These are phyloP conservation scores for Breynia disticha DNA, from an alignment of 441 rosid species.

Conservation along the genomic window DNA sequence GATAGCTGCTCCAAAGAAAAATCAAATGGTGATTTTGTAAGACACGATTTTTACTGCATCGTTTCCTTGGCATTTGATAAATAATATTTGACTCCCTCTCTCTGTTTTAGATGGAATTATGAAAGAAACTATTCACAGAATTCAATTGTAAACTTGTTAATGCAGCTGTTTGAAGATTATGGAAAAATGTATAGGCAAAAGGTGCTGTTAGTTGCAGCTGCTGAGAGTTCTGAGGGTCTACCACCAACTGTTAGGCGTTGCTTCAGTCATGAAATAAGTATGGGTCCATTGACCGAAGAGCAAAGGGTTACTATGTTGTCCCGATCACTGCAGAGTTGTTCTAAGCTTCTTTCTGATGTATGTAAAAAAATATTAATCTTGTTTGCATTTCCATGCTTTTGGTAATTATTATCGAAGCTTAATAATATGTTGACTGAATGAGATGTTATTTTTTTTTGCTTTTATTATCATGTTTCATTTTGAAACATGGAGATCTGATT, in stretches of 20 bases:
- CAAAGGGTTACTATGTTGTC: slow-evolving; percentile 72
- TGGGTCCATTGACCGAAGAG: slow-evolving; percentile 78
- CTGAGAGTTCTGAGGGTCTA: slow-evolving; percentile 82
- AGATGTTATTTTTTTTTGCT: no score
- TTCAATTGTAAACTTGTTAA: slow-evolving; percentile 14
- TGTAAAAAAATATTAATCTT: slow-evolving; percentile 22
- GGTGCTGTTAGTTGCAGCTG: slow-evolving; percentile 75
- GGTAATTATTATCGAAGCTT: slow-evolving; percentile 1
- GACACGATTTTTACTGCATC: slow-evolving; percentile 22
- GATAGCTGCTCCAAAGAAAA: slow-evolving; percentile 35
- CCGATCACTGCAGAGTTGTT: slow-evolving; percentile 58
- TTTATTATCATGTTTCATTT: no score
- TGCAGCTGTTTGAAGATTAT: slow-evolving; percentile 32
- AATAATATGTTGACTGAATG: not conserved
- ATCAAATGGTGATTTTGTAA: slow-evolving; percentile 44
- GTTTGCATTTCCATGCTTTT: slow-evolving; percentile 7
- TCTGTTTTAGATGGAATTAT: no score
- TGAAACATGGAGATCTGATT: no score
- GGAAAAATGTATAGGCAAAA: slow-evolving; percentile 34
- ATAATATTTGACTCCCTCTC: no score
- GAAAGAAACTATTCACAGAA: no score
- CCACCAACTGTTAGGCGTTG: slow-evolving; percentile 84
- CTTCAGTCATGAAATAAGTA: slow-evolving; percentile 90
- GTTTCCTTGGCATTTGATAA: slow-evolving; percentile 2
- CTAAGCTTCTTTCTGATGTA: slow-evolving; percentile 58